Base-by-base conservation (phyloP, 257 asterid species). In the Coffea canephora region DNA sequence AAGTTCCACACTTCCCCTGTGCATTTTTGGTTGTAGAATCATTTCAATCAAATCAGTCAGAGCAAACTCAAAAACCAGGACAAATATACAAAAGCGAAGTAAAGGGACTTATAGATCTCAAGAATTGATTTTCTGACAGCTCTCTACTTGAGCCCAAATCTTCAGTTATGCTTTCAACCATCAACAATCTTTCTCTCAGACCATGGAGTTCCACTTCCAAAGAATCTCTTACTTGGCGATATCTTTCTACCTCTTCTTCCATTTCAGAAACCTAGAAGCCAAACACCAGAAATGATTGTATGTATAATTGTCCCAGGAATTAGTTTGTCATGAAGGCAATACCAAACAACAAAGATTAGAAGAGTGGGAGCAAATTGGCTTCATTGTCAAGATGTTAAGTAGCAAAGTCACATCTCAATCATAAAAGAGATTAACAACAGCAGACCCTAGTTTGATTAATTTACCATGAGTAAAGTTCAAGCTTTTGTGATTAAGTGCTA, bases 221-320 rank as follows among this genome's bases (percentile, higher is more conserved):
- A 21, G 91, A 82, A 81, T 90, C 93, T 85, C 90, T 91, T 69
- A 86, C 81, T 81, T 80, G 69, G 80, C 82, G 85, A 76, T 94
- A 93, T 78, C 88, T 85, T 76, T 90, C 89, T 13, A 87, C 92
- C 77, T 91, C 97, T 52, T 86, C 94, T 77, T 92, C 97, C 97
- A 92, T 94, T 86, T 90, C 97, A 77, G 83, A 86, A 83, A 91
- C 97, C 98, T 94, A 76, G 52, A 78, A 31, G 34, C 14, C 75
- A 59, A 82, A 78, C 77, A 25, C 72, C 66, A 49, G 46, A 74
- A 73, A 48, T 76, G 77, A 83, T 39, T 39, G 34, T 77, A 64
- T 27, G 57, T 71, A 50, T 59, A 8, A 10, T 48, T 74, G 68
- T 21, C 25, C 41, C 12, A 54, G 46, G 49, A 45, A 52, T 16